These are phyloP conservation scores for Cenchrus americanus DNA, from an alignment of 176 grass and related monocot genomes.

Conservation along the genomic window DNA sequence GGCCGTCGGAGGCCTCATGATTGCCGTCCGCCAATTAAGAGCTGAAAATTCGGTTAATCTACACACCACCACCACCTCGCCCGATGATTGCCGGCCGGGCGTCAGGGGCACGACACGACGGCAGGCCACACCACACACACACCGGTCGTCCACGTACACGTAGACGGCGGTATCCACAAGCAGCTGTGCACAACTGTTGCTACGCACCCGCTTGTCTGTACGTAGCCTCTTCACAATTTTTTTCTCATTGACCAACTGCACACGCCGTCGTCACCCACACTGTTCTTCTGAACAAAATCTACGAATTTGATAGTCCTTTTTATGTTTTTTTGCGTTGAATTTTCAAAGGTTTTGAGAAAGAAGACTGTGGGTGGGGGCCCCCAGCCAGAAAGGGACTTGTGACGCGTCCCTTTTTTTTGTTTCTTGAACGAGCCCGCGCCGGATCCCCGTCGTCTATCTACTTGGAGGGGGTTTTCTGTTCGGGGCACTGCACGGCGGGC, in stretches of 20 bases:
- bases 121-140: background rate
- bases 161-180: background rate
- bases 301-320: background rate
- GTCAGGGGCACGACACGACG: background rate
- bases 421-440: background rate
- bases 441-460: background rate
- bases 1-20: background rate
- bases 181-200: background rate
- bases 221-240: background rate
- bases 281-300: background rate
- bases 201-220: background rate
- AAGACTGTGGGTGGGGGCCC: background rate
- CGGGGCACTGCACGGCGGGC: background rate
- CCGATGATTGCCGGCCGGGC: slow-evolving; percentile 16
- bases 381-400: background rate
- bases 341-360: background rate
- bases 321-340: background rate
- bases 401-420: slow-evolving; percentile 11
- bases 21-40: slow-evolving; percentile 26
- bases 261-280: background rate
- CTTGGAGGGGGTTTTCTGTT: background rate
- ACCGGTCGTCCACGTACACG: background rate
- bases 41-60: slow-evolving; percentile 35
- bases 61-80: background rate
- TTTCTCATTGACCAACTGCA: background rate